Percentiles rank a stretch among this genome's conserved stretches.
Conservation (phyloP, 23 red algal species). For the Gracilaria gracilis region DNA sequence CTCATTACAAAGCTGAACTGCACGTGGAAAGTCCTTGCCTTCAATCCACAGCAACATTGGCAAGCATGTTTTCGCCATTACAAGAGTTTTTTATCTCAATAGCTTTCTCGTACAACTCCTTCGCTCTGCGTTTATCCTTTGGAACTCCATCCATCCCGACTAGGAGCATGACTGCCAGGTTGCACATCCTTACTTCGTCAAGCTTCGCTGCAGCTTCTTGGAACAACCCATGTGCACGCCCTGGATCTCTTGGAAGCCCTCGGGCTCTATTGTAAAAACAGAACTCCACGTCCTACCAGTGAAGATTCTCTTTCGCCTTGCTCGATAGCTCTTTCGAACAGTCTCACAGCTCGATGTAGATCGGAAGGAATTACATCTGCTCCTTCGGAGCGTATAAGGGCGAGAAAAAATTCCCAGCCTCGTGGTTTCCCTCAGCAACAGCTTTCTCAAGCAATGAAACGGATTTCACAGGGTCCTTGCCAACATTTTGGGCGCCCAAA, state of each 20-base stretch:
- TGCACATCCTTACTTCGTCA: neutral
- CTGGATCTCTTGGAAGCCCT: neutral
- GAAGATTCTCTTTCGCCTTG: neutral
- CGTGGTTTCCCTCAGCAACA: neutral
- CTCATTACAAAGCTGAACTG: neutral
- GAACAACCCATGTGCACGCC: neutral
- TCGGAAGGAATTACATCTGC: slow-evolving; percentile 8
- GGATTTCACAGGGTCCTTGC: neutral
- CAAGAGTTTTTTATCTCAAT: neutral
- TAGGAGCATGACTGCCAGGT: neutral
- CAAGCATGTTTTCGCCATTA: neutral
- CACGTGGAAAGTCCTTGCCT: neutral
- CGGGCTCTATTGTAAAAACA: neutral
- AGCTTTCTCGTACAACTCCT: neutral
- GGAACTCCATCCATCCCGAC: neutral
- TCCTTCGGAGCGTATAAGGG: neutral
- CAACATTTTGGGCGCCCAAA: neutral
- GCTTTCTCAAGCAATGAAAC: slow-evolving; percentile 19
- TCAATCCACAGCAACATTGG: neutral
- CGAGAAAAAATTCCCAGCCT: slow-evolving; percentile 5
- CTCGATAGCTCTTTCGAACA: slow-evolving; percentile 9
- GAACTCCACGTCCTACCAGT: neutral
- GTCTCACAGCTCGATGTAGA: neutral
- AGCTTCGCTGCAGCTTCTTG: neutral
- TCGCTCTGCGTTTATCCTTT: too few relatives aligned